Percentiles rank a stretch among this genome's conserved stretches.
Evolutionary conservation across 2,329 filamentous ascomycete genomes (phyloP).

Genomic region (Rachicladosporium sp.): DNA sequence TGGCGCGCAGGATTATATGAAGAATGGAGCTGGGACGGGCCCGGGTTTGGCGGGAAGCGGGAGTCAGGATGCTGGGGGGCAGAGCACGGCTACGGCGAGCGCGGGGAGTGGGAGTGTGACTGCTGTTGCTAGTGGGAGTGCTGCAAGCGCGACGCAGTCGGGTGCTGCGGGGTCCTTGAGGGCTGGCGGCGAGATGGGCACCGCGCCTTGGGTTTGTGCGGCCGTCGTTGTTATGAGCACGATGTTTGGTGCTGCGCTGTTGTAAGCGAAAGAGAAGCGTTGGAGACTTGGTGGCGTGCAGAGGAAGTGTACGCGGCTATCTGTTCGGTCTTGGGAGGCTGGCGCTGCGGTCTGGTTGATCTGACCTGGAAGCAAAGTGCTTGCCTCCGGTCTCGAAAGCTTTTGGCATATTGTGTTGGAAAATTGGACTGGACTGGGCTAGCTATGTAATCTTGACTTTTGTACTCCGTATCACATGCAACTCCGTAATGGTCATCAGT

Average conservation of each 20-base stretch:
- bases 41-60: slow-evolving; percentile 42
- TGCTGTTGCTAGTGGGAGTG: slow-evolving; percentile 22
- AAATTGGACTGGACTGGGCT: no score
- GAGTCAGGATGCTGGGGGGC: slow-evolving; percentile 41
- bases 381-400: no score
- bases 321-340: no score
- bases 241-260: slow-evolving; percentile 37
- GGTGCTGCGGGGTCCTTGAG: slow-evolving; percentile 34
- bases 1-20: slow-evolving; percentile 43
- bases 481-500: no score
- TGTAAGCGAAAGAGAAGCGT: no score
- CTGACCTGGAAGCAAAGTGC: no score
- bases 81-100: slow-evolving; percentile 34
- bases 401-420: no score
- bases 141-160: slow-evolving; percentile 15
- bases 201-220: slow-evolving; percentile 40
- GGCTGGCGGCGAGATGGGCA: slow-evolving; percentile 31
- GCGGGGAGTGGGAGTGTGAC: slow-evolving; percentile 36
- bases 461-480: no score
- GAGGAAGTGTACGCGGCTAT: no score
- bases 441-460: no score
- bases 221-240: slow-evolving; percentile 40
- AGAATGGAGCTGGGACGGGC: slow-evolving; percentile 43
- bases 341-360: no score
- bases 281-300: no score